phyloP scores from a whole-genome alignment of 805 yeast genomes.

The Candida broadrunensis region DNA sequence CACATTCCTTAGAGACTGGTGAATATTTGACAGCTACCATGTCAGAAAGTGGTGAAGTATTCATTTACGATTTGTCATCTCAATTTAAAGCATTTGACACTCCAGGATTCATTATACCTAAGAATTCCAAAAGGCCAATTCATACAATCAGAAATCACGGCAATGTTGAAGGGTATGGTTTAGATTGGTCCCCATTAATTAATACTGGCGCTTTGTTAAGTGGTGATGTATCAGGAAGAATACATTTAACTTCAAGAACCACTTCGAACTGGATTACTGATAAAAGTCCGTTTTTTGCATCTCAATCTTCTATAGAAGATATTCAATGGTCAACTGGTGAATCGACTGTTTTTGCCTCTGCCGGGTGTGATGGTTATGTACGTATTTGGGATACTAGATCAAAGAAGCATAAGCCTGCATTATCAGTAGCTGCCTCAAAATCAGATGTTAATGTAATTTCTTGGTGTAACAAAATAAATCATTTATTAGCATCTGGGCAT shows the following conservation, averaged over 20 bases:
- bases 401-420: constrained; percentile 86
- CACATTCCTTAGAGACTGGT: constrained; percentile 68
- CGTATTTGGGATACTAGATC: constrained; percentile 97
- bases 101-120: constrained; percentile 83
- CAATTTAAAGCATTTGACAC: constrained; percentile 82
- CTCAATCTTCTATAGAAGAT: constrained; percentile 84
- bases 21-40: constrained; percentile 85
- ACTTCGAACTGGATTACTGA: constrained; percentile 84
- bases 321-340: constrained; percentile 95
- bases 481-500: constrained; percentile 90
- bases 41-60: constrained; percentile 88
- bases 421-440: constrained; percentile 74
- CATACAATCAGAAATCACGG: constrained; percentile 86
- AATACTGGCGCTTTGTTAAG: constrained; percentile 77
- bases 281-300: constrained; percentile 68
- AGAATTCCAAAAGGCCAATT: constrained; percentile 70
- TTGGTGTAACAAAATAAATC: constrained; percentile 87
- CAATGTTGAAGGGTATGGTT: constrained; percentile 93
- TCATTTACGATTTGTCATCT: constrained; percentile 75
- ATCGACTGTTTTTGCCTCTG: constrained; percentile 91
- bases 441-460: constrained; percentile 93
- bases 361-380: constrained; percentile 86
- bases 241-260: constrained; percentile 74
- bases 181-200: constrained; percentile 92
- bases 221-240: constrained; percentile 86